Base-by-base conservation (phyloP, 2,329 filamentous ascomycete genomes). In the Geosmithia putterillii region DNA sequence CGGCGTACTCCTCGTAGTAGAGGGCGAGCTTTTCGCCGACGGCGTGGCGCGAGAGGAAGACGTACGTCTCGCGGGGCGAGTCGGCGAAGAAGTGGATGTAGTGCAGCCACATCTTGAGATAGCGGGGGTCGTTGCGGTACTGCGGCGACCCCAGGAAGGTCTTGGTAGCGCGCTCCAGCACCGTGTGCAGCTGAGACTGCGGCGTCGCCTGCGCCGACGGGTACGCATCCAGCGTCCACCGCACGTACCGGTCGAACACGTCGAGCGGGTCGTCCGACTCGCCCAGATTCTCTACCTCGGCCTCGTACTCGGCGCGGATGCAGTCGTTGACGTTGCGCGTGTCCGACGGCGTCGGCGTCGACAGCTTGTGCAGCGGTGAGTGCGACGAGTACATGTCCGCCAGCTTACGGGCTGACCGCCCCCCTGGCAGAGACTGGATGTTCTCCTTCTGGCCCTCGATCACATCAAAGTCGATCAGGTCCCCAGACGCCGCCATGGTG, bases 361-460 rank as follows among this genome's bases (percentile, higher is more conserved):
- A 61, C 38, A 76, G 64, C 54, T 73, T 74, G 44, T 78, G 71
- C 28, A 76, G 64, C 36, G 73, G 70, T 36, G 75, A 71, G n/a
- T n/a, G n/a, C 44, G 85, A 71, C 48, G 88, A 82, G 73, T 87
- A 88, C 25, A 87, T 76, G 44, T 88, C 77, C 23, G 82, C 88
- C 42, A 98, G 81, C 43, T 92, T 89, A 66, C 81, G 86, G 39
- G 90, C 92, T 36, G 90, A 96, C 50, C 92, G 71, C 19, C 75
- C 92, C 48, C 86, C 84, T 15, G 90, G 89, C 12, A 98, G 74
- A 19, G 88, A 81, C 63, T 95, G 89, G 45, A 98, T 95, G 64
- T 98, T 98, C 67, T 98, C 92, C 66, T 98, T 98, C 55, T 95
- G 89, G 40, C 77, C 79, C 66, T 98, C 92, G 64, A 98, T 95